Evolutionary conservation across 1,139 yeast genomes (phyloP).

Genomic region (Kodamaea arcana): DNA sequence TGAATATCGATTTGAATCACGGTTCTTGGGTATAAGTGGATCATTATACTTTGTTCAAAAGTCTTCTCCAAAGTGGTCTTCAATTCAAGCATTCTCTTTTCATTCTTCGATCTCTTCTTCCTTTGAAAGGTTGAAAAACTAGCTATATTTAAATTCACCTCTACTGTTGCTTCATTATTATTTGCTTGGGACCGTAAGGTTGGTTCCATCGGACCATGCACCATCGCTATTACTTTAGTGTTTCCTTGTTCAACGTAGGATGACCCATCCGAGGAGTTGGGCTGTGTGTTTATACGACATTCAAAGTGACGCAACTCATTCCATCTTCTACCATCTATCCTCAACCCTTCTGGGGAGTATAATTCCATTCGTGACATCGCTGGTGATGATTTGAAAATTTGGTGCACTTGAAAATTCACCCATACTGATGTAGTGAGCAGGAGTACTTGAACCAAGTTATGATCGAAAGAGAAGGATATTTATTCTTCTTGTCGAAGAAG

Average conservation of each 20-base stretch:
- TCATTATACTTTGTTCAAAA: constrained; percentile 73
- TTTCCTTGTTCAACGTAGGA: constrained; percentile 91
- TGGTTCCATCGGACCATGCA: constrained; percentile 90
- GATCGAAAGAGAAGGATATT: too few species aligned
- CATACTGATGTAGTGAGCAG: too few species aligned
- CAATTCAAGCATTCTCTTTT: constrained; percentile 72
- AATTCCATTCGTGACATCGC: constrained; percentile 59
- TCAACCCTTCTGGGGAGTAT: constrained; percentile 89
- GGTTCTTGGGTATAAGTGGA: constrained; percentile 78
- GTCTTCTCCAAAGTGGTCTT: constrained; percentile 72
- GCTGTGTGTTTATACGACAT: constrained; percentile 82
- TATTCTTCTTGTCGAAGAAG: too few species aligned
- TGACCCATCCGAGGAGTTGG: constrained; percentile 87
- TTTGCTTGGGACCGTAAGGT: constrained; percentile 44
- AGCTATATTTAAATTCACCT: constrained; percentile 65
- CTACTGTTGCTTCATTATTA: constrained; percentile 51
- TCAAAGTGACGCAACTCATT: constrained; percentile 82
- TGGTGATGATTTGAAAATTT: background rate
- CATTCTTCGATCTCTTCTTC: constrained; percentile 59
- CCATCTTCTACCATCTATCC: constrained; percentile 93
- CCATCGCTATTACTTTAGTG: constrained; percentile 80
- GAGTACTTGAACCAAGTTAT: too few species aligned
- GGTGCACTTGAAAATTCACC: background rate
- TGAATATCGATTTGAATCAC: constrained; percentile 68
- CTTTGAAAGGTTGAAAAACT: constrained; percentile 80